Conservation (phyloP, 768 basidiomycete genomes). For the Mycena vulgaris region DNA sequence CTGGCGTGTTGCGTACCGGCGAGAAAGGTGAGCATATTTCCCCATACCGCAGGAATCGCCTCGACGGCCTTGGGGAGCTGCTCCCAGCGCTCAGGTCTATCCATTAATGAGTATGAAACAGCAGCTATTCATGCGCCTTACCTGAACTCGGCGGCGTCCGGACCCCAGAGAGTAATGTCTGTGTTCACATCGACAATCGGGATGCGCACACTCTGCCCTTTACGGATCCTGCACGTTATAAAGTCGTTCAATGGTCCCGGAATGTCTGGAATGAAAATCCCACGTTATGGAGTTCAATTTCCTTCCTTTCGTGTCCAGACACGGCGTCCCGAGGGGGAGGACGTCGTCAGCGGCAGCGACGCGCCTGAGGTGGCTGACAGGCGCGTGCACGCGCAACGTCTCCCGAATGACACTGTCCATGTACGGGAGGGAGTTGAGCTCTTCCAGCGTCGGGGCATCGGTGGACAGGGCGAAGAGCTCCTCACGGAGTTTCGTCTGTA, state of each 20-base stretch:
- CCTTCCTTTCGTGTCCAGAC: slow-evolving; percentile 41
- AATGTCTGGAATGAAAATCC: too few species aligned
- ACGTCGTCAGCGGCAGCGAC: slow-evolving; percentile 47
- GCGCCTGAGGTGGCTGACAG: slow-evolving; percentile 44
- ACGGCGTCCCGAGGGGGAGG: slow-evolving; percentile 45
- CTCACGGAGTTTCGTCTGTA: slow-evolving; percentile 60
- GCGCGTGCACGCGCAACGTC: slow-evolving; percentile 34
- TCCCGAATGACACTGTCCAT: slow-evolving; percentile 26
- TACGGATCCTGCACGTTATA: slow-evolving; percentile 36
- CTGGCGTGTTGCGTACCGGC: neutral
- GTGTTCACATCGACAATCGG: slow-evolving; percentile 47
- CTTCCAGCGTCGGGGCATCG: slow-evolving; percentile 59
- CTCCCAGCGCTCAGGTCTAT: neutral
- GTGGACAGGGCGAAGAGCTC: slow-evolving; percentile 56
- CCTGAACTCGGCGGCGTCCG: slow-evolving; percentile 50
- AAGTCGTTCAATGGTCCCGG: too few species aligned
- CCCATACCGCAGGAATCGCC: neutral
- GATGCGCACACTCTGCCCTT: slow-evolving; percentile 48
- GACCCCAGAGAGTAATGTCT: slow-evolving; percentile 41
- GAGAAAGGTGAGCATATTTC: neutral
- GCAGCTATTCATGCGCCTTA: too few species aligned
- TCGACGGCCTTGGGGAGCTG: neutral
- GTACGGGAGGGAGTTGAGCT: slow-evolving; percentile 48
- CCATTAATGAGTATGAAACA: too few species aligned
- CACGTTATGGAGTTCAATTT: too few species aligned